Evolutionary conservation across 768 basidiomycete genomes (phyloP), one percentile per base, ranked within the genome.

Genomic region (Russula olivacea): DNA sequence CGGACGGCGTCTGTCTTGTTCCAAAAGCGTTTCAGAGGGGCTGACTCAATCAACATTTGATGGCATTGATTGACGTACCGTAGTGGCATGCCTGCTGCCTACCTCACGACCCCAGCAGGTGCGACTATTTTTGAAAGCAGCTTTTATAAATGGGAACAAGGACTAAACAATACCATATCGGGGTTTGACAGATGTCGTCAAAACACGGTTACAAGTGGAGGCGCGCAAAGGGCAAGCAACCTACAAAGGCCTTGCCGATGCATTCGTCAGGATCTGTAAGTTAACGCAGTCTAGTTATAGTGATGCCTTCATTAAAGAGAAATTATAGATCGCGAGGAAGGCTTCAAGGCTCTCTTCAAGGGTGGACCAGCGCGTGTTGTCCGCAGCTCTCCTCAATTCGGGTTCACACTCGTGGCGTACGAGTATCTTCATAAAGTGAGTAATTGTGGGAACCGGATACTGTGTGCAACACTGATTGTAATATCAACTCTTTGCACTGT

Each of bases 81-180:
- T 68, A 96, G 95, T 68, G 97, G 97, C 66, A 98, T 98, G 94
- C 96, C 96, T 59, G 94, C 95, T 49, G 93, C 94, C 43, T 95
- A 94, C 75, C 77, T 96, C 66, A 92, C 92, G 36, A 95, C 93
- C 10, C 93, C 93, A 47, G 90, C 90, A 69, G 91, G 91, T 91
- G 67, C 70, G 78, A 51, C 56, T 28, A 52, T 21, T 19, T 17
- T 21, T 15, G 6, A 15, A 38, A n/a, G 21, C 28, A 28, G 49
- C 50, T 55, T 40, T 40, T 36, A 38, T 40, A 38, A 56, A 32
- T 12, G 55, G 55, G 63, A 45, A 53, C 34, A 59, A 49, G 4
- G 43, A 53, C 57, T 68, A 54, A 68, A 43, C 6, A 43, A 9
- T 61, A 30, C 28, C 21, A 36, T 32, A 34, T 28, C 17, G 48